phyloP scores from a whole-genome alignment of 1,284 basidiomycete genomes.

The Testicularia cyperi region DNA sequence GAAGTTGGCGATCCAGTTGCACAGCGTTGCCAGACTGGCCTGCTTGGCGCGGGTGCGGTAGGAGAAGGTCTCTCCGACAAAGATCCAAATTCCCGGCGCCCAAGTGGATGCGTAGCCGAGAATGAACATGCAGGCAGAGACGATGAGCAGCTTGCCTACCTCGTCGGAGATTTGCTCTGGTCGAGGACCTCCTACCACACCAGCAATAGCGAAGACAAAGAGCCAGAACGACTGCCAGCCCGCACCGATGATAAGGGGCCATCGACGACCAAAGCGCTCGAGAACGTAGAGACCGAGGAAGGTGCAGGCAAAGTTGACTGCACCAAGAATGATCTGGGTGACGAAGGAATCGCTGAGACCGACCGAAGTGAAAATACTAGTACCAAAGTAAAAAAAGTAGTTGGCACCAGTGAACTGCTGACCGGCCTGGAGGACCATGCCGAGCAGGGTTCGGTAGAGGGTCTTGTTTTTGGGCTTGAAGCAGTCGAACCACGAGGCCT shows the following conservation, averaged over 20 bases:
- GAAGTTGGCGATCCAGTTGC: slow-evolving; percentile 73
- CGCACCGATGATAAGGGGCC: slow-evolving; percentile 64
- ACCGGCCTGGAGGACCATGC: slow-evolving; percentile 71
- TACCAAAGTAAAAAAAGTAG: slow-evolving; percentile 64
- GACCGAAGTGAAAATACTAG: slow-evolving; percentile 70
- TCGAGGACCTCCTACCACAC: slow-evolving; percentile 68
- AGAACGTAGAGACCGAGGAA: slow-evolving; percentile 67
- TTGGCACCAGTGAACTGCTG: slow-evolving; percentile 74
- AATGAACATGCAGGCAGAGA: slow-evolving; percentile 77
- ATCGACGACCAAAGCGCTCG: slow-evolving; percentile 66
- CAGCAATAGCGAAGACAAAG: slow-evolving; percentile 75
- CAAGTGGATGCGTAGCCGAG: slow-evolving; percentile 75
- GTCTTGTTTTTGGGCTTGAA: slow-evolving; percentile 49
- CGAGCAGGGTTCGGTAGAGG: slow-evolving; percentile 59
- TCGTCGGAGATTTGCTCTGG: slow-evolving; percentile 23
- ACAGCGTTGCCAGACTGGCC: slow-evolving; percentile 70
- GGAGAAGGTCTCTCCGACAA: slow-evolving; percentile 69
- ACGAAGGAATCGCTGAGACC: slow-evolving; percentile 68
- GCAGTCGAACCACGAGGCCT: slow-evolving; percentile 52
- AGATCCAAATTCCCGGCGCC: slow-evolving; percentile 61
- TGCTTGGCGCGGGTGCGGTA: slow-evolving; percentile 75
- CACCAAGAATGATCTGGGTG: slow-evolving; percentile 68
- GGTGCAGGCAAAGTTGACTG: slow-evolving; percentile 67
- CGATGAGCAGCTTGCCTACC: slow-evolving; percentile 70
- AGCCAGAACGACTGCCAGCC: slow-evolving; percentile 73